These are phyloP conservation scores for Colletotrichum musicola DNA, from an alignment of 2,329 filamentous ascomycete species.

Conservation along the genomic window DNA sequence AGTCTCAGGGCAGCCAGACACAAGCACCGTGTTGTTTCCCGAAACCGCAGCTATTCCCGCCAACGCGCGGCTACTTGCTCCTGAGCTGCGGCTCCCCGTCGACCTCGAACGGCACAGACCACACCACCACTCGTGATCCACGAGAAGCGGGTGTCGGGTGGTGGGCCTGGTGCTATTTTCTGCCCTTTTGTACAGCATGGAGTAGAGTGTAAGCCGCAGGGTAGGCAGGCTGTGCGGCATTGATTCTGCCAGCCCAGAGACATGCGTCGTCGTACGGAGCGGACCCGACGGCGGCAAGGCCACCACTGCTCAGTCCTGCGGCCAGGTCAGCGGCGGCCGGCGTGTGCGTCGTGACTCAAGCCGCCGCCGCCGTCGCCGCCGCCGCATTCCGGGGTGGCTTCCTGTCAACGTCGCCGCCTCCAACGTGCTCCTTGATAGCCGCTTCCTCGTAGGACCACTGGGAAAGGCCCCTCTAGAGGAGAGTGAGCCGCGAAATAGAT, in stretches of 20 bases:
- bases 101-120: slow-evolving; percentile 22
- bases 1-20: background rate
- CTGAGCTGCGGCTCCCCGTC: slow-evolving; percentile 31
- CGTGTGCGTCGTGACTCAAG: slow-evolving; percentile 12
- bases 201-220: slow-evolving; percentile 19
- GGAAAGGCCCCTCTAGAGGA: background rate
- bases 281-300: slow-evolving; percentile 12
- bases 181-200: slow-evolving; percentile 19
- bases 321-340: slow-evolving; percentile 5
- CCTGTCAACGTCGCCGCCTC: background rate
- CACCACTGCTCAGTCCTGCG: background rate
- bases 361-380: background rate
- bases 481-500: background rate
- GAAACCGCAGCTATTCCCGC: slow-evolving; percentile 24
- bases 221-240: slow-evolving; percentile 1
- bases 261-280: slow-evolving; percentile 20
- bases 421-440: background rate
- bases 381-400: slow-evolving; percentile 9
- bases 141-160: slow-evolving; percentile 12
- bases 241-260: slow-evolving; percentile 3
- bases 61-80: slow-evolving; percentile 21
- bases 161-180: slow-evolving; percentile 30
- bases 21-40: slow-evolving; percentile 2
- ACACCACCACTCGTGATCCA: slow-evolving; percentile 10
- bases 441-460: too few species aligned